Conservation (phyloP, 805 yeast species). For the Schwanniomyces polymorphus region DNA sequence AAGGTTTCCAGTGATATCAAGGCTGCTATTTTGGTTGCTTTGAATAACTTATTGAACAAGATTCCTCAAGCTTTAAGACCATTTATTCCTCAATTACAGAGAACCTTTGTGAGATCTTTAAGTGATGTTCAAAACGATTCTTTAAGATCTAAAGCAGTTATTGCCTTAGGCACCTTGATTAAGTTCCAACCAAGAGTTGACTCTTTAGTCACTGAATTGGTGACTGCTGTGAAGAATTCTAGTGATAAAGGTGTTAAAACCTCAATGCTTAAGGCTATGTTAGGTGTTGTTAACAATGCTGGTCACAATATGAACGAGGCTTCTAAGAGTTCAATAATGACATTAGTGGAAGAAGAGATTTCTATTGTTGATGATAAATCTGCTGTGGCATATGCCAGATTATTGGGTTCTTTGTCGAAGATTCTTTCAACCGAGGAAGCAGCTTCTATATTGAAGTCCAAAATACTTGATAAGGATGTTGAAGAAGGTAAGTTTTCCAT, state of each 20-base stretch:
- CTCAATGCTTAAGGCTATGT: constrained; percentile 81
- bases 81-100: constrained; percentile 93
- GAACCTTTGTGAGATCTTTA: constrained; percentile 92
- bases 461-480: constrained; percentile 51
- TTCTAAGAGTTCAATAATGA: constrained; percentile 66
- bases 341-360: constrained; percentile 73
- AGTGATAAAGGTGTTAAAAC: constrained; percentile 73
- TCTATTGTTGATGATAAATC: constrained; percentile 51
- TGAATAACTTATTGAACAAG: constrained; percentile 73
- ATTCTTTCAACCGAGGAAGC: constrained; percentile 68
- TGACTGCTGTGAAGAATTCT: constrained; percentile 68
- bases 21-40: constrained; percentile 87
- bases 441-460: constrained; percentile 52
- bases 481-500: constrained; percentile 59
- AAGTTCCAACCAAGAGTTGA: constrained; percentile 92
- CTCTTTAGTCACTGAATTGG: constrained; percentile 82
- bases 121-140: constrained; percentile 73
- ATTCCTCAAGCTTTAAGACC: constrained; percentile 92
- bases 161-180: constrained; percentile 84
- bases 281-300: constrained; percentile 78
- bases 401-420: constrained; percentile 74
- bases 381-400: constrained; percentile 74
- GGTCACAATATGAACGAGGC: constrained; percentile 76
- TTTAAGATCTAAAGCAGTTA: constrained; percentile 82
- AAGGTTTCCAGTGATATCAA: constrained; percentile 88